Percentiles rank a stretch among this genome's conserved stretches.
Conservation (phyloP, 2,329 filamentous ascomycete genomes). For the Leptographium radiaticola region DNA sequence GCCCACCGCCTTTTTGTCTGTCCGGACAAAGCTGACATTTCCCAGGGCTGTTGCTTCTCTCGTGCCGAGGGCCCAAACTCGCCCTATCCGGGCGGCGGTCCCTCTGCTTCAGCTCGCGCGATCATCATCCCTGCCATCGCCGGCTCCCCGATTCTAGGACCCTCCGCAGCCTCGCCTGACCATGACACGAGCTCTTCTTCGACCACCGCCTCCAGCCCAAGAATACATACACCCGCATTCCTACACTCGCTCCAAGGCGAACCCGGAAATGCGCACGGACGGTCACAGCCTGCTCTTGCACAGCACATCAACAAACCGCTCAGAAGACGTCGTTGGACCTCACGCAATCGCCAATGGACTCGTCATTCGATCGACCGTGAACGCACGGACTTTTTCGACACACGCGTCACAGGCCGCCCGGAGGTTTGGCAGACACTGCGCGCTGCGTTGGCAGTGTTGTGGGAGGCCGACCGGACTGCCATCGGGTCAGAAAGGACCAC, state of each 20-base stretch:
- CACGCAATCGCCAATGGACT: slow-evolving; percentile 55
- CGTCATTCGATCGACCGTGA: slow-evolving; percentile 55
- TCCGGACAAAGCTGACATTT: not conserved
- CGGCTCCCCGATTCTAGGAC: slow-evolving; percentile 6
- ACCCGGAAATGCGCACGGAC: not conserved
- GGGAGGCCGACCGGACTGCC: slow-evolving; percentile 27
- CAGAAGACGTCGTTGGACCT: slow-evolving; percentile 51
- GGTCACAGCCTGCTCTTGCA: slow-evolving; percentile 30
- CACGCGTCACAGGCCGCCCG: slow-evolving; percentile 59
- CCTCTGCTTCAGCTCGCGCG: slow-evolving; percentile 37
- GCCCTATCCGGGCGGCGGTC: slow-evolving; percentile 34
- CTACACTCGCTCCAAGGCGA: not conserved
- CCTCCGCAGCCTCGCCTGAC: not conserved
- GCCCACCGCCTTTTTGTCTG: not conserved
- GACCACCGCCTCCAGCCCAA: not conserved
- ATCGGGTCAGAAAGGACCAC: not conserved
- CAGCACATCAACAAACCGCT: slow-evolving; percentile 62
- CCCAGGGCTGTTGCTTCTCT: slow-evolving; percentile 47
- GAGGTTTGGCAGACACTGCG: slow-evolving; percentile 74
- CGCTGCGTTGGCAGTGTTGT: slow-evolving; percentile 54
- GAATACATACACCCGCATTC: not conserved
- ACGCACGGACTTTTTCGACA: slow-evolving; percentile 79
- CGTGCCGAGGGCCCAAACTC: slow-evolving; percentile 37
- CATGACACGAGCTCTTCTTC: not conserved
- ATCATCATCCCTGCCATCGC: slow-evolving; percentile 31